Percentiles rank a stretch among this genome's conserved stretches.
Conservation (phyloP, 2,329 filamentous ascomycete species). For the Clonostachys chloroleuca region DNA sequence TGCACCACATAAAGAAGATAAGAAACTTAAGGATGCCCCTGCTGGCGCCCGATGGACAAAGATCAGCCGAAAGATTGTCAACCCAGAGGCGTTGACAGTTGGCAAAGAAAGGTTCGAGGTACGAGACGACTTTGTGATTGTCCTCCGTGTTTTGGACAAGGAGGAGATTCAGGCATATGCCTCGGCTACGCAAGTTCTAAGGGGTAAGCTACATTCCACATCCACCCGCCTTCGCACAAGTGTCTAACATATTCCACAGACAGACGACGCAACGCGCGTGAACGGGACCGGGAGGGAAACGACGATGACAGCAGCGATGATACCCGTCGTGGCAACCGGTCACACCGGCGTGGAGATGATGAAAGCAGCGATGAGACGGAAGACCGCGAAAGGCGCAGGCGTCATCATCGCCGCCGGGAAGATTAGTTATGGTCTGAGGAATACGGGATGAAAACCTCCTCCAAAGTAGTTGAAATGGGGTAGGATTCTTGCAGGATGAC, state of each 20-base stretch:
- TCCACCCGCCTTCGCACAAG: background rate
- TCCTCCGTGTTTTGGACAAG: conserved; percentile 78
- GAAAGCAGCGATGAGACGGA: conserved; percentile 1
- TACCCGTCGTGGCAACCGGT: background rate
- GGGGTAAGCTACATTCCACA: conserved; percentile 51
- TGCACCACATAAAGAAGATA: conserved; percentile 86
- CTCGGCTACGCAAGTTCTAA: conserved; percentile 72
- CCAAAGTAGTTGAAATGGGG: no score
- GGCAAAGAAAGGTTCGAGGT: conserved; percentile 92
- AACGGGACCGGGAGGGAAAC: conserved; percentile 4
- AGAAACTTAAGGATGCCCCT: conserved; percentile 66
- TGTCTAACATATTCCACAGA: conserved; percentile 1
- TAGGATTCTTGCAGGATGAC: no score
- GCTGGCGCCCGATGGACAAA: conserved; percentile 87
- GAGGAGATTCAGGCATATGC: conserved; percentile 90
- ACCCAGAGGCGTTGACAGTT: conserved; percentile 78
- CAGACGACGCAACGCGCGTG: conserved; percentile 12
- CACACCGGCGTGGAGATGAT: background rate
- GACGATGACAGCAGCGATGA: conserved; percentile 4
- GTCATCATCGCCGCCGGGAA: conserved; percentile 6
- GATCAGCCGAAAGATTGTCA: conserved; percentile 83
- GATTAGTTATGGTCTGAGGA: no score
- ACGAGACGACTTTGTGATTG: conserved; percentile 89
- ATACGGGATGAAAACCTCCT: no score
- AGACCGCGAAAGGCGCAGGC: conserved; percentile 11